phyloP scores from a whole-genome alignment of 495 filamentous ascomycete genomes.

The Aspergillus sclerotiicarbonarius region DNA sequence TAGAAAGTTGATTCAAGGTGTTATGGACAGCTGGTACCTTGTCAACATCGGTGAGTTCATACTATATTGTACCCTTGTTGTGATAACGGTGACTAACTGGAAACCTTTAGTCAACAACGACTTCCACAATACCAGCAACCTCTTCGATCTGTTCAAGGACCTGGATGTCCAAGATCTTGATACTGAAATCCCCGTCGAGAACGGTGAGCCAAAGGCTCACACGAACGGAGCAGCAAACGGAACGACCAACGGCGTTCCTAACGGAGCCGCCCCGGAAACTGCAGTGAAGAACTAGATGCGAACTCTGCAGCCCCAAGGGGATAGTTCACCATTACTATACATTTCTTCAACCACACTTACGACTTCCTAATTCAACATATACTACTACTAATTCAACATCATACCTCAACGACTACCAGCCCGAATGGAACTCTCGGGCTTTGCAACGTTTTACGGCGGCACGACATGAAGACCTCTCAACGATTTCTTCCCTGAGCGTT shows the following conservation, averaged over 20 bases:
- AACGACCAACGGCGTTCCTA: constrained; percentile 13
- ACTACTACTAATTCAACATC: constrained; percentile 45
- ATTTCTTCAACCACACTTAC: constrained; percentile 23
- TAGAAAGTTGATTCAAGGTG: constrained; percentile 71
- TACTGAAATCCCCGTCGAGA: constrained; percentile 28
- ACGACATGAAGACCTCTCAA: constrained; percentile 51
- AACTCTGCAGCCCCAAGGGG: not conserved
- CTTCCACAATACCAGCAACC: constrained; percentile 73
- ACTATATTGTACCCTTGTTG: constrained; percentile 3
- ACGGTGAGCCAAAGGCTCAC: constrained; percentile 12
- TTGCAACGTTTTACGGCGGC: constrained; percentile 46
- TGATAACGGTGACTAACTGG: constrained; percentile 21
- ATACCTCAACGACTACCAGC: constrained; percentile 39
- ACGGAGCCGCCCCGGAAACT: constrained; percentile 8
- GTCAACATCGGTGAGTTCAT: constrained; percentile 83
- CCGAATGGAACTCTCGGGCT: constrained; percentile 28
- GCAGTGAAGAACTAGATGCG: constrained; percentile 27
- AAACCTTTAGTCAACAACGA: constrained; percentile 80
- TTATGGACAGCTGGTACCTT: constrained; percentile 90
- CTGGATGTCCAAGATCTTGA: constrained; percentile 67
- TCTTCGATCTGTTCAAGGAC: constrained; percentile 85
- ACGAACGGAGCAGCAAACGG: constrained; percentile 21
- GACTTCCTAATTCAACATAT: constrained; percentile 9
- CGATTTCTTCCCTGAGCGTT: constrained; percentile 50
- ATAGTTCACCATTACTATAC: not conserved